Conservation (phyloP, 192 early-diverging fungal species). For the Phlyctochytrium bullatum region DNA sequence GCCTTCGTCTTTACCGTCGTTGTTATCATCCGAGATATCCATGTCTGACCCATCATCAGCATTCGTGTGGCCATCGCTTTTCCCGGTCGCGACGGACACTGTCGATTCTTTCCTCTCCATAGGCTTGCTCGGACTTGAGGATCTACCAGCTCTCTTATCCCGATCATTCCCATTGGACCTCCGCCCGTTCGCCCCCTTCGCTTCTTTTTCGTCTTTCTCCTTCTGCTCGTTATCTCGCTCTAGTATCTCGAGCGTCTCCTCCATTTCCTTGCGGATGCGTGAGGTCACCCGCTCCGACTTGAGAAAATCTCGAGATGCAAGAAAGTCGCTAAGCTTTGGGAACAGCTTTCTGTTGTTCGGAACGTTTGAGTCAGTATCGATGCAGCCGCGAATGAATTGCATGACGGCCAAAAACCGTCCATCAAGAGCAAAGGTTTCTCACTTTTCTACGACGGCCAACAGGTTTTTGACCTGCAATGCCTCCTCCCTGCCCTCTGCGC, state of each 20-base stretch:
- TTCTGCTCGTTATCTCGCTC: too few species aligned
- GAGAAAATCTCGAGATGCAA: background rate
- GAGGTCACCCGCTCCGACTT: background rate
- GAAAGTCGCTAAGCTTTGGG: background rate
- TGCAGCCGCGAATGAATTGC: conserved; percentile 1
- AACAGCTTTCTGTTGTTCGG: background rate
- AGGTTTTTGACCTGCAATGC: background rate
- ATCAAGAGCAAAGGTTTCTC: too few species aligned
- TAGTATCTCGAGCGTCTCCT: background rate
- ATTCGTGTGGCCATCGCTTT: background rate
- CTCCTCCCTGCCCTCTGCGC: background rate
- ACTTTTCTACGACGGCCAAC: background rate
- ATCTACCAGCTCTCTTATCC: too few species aligned
- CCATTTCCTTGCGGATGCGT: background rate
- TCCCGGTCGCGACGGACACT: background rate
- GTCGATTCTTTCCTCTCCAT: background rate
- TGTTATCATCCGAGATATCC: background rate
- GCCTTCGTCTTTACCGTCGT: too few species aligned
- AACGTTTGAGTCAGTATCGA: background rate
- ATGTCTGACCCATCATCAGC: background rate
- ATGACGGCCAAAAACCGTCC: too few species aligned
- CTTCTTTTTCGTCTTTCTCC: background rate
- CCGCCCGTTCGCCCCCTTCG: too few species aligned
- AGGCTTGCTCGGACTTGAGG: too few species aligned
- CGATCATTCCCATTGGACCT: too few species aligned